phyloP scores from a whole-genome alignment of 176 grass and related monocot genomes.

The Oryza officinalis region DNA sequence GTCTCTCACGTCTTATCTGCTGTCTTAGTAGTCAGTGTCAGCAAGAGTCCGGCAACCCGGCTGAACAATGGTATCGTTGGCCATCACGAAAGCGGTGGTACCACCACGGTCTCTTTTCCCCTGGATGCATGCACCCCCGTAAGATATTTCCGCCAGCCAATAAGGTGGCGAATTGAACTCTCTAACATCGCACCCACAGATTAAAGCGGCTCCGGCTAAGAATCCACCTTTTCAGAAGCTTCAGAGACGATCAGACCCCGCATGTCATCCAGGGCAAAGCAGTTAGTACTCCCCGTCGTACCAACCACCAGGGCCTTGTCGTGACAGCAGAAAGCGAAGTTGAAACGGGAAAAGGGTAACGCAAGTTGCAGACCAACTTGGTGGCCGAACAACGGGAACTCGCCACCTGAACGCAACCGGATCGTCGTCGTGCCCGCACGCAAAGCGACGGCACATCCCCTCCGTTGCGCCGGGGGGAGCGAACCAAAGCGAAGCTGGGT shows the following conservation, averaged over 20 bases:
- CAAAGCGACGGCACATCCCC: constrained; percentile 5
- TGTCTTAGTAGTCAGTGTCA: neutral
- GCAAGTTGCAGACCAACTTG: constrained; percentile 30
- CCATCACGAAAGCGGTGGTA: neutral
- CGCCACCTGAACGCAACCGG: neutral
- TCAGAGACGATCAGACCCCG: neutral
- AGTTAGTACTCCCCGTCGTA: constrained; percentile 23
- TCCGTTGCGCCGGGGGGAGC: neutral
- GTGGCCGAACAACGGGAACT: constrained; percentile 10
- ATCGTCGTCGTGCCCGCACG: constrained; percentile 5
- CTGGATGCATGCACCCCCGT: neutral
- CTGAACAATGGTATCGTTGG: neutral
- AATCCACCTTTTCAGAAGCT: neutral
- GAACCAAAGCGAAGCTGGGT: neutral
- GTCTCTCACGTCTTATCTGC: neutral
- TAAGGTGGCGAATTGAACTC: neutral
- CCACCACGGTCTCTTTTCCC: neutral
- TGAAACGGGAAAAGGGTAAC: neutral
- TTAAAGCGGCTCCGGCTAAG: neutral
- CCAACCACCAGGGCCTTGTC: neutral
- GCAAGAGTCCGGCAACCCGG: neutral
- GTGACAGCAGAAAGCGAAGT: constrained; percentile 4
- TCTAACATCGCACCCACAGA: neutral
- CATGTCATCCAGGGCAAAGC: neutral
- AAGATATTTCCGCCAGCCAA: neutral